Percentiles rank a stretch among this genome's conserved stretches.
Conservation (phyloP, 73 alveolate genomes). For the Paramecium caudatum region DNA sequence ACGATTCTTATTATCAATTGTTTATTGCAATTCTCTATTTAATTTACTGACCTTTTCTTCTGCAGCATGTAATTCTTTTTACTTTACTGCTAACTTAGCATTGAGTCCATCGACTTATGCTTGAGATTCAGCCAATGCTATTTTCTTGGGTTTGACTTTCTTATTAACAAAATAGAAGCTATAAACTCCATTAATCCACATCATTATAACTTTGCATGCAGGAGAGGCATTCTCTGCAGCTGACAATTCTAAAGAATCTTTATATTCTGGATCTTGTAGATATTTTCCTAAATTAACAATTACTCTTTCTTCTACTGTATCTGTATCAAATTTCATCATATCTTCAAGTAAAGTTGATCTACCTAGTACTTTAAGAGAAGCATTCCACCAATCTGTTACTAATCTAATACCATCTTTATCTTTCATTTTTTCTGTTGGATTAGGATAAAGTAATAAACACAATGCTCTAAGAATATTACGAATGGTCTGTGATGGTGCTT, state of each 20-base stretch:
- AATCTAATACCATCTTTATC: slow-evolving; percentile 78
- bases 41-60: slow-evolving; percentile 97
- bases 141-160: slow-evolving; percentile 93
- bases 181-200: slow-evolving; percentile 97
- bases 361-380: slow-evolving; percentile 78
- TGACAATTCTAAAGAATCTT: slow-evolving; percentile 79
- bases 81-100: slow-evolving; percentile 89
- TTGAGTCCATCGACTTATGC: slow-evolving; percentile 88
- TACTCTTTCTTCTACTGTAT: slow-evolving; percentile 80
- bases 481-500: slow-evolving; percentile 87
- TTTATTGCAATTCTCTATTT: slow-evolving; percentile 93
- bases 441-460: slow-evolving; percentile 88
- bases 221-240: slow-evolving; percentile 83
- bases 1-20: slow-evolving; percentile 91
- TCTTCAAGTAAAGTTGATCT: slow-evolving; percentile 72
- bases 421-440: slow-evolving; percentile 90
- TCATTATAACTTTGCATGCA: slow-evolving; percentile 84
- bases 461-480: slow-evolving; percentile 93
- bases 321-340: slow-evolving; percentile 60
- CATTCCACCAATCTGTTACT: slow-evolving; percentile 88
- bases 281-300: slow-evolving; percentile 76
- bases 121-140: slow-evolving; percentile 90
- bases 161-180: slow-evolving; percentile 92
- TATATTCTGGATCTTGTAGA: slow-evolving; percentile 78
- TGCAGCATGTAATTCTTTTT: slow-evolving; percentile 94